Evolutionary conservation across 345 rosid genomes (phyloP), one percentile per base, ranked within the genome.

Genomic region (Crucihimalaya himalaica): DNA sequence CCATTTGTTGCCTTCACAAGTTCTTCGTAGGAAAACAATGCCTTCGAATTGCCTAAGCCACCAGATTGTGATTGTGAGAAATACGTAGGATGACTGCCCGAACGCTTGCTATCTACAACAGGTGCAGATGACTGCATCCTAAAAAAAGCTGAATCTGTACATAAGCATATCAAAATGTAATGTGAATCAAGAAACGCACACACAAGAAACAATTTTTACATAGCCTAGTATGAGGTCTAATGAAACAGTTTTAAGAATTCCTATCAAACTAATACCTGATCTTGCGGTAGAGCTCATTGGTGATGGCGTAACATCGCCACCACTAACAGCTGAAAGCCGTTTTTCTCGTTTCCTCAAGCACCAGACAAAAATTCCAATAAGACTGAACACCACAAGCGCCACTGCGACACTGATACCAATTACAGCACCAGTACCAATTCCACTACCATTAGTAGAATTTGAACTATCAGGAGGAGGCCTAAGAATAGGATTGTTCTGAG

Each of bases 41-140:
- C 63, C 79, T 84, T 87, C 2, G 98, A 94, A 70, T 89, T 83
- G 72, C 95, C 92, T 57, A 94, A 78, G 39, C 90, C 93, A 15
- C 92, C 83, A 0, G 88, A 86, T 59, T 84, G 80, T 27, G 88
- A 86, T 18, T 83, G 83, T 5, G 90, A 83, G 80, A 72, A 64
- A 51, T 76, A 69, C 19, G 60, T 70, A 27, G 70, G 88, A 66
- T 79, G 85, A 63, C 86, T 86, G 25, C 85, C 81, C 19, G 93
- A 80, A 75, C 87, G 82, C 80, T 84, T 87, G 64, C 51, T 43
- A 4, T 78, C 77, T 7, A 87, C 78, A 20, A 86, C 70, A 64
- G 91, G 97, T 27, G 88, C 89, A 34, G 98, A 82, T 66, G 97
- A 85, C 19, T 81, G 85, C 31, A 75, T 68, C 80, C 86, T 90